Conservation (phyloP, 371 early-diverging fungal genomes). For the Choanephora cucurbitarum region DNA sequence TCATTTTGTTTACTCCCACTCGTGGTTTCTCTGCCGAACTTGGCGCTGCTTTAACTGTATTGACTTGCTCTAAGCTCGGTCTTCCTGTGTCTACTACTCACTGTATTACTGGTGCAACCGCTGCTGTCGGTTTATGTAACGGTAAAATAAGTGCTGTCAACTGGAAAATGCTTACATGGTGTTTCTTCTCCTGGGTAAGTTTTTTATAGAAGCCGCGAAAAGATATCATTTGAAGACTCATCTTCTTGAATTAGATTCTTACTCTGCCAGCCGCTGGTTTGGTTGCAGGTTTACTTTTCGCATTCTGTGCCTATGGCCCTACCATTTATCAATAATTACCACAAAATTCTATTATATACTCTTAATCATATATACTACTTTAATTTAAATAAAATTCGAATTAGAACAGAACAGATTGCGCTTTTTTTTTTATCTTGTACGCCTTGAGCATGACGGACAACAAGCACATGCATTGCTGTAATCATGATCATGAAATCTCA, state of each 20-base stretch:
- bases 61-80: conserved; percentile 80
- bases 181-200: conserved; percentile 68
- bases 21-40: conserved; percentile 87
- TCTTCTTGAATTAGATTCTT: no score
- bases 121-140: conserved; percentile 84
- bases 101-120: conserved; percentile 85
- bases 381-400: no score
- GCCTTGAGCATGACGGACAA: no score
- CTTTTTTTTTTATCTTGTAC: no score
- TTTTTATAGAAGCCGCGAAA: no score
- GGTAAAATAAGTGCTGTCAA: conserved; percentile 73
- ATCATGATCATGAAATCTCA: no score
- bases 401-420: no score
- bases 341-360: neutral
- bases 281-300: conserved; percentile 65
- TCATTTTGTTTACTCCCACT: conserved; percentile 80
- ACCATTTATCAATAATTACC: neutral
- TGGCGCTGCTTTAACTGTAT: conserved; percentile 81
- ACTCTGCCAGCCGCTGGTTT: conserved; percentile 78
- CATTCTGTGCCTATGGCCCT: conserved; percentile 48
- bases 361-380: no score
- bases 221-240: no score
- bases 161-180: conserved; percentile 78
- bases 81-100: conserved; percentile 91
- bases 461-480: no score